A percentile compares a stretch with the other conserved stretches of the same genome.
phyloP scores from a whole-genome alignment of 306 rosid species.

The Cyamopsis tetragonoloba region DNA sequence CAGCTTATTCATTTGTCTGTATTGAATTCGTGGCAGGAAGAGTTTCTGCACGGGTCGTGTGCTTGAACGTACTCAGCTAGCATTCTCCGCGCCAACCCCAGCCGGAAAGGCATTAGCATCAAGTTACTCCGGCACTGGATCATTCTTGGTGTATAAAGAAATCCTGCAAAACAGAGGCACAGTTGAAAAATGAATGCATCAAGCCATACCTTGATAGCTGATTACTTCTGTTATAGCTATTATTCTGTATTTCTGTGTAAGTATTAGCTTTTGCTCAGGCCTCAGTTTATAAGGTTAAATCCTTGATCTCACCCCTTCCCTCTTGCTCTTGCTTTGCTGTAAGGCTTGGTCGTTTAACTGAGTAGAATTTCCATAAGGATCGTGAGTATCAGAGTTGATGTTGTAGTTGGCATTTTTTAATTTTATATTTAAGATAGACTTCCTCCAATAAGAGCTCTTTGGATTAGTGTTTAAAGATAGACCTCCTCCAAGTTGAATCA shows the following conservation, averaged over 20 bases:
- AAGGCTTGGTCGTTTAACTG: not conserved
- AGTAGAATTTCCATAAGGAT: not conserved
- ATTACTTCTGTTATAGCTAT: not conserved
- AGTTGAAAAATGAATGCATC: not conserved
- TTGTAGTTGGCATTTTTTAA: too few relatives aligned
- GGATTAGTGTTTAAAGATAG: too few relatives aligned
- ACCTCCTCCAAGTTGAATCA: too few relatives aligned
- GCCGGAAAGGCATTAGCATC: slow-evolving; percentile 72
- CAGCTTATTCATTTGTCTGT: not conserved
- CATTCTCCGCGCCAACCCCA: slow-evolving; percentile 84
- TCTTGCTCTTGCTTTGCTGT: too few relatives aligned
- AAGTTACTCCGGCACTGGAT: slow-evolving; percentile 46
- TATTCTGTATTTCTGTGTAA: not conserved
- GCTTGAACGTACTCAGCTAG: slow-evolving; percentile 55
- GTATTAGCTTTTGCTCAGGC: not conserved
- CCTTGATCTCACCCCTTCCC: not conserved
- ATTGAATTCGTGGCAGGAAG: slow-evolving; percentile 42
- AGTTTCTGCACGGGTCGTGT: slow-evolving; percentile 51
- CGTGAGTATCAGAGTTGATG: not conserved
- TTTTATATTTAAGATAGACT: too few relatives aligned
- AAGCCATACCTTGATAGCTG: not conserved
- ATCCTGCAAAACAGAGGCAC: too few relatives aligned
- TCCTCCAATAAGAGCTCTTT: too few relatives aligned
- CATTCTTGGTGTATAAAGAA: slow-evolving; percentile 64
- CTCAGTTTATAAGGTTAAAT: not conserved